Base-by-base conservation (phyloP, 768 basidiomycete genomes). In the Brasilioporus rufonigricans region DNA sequence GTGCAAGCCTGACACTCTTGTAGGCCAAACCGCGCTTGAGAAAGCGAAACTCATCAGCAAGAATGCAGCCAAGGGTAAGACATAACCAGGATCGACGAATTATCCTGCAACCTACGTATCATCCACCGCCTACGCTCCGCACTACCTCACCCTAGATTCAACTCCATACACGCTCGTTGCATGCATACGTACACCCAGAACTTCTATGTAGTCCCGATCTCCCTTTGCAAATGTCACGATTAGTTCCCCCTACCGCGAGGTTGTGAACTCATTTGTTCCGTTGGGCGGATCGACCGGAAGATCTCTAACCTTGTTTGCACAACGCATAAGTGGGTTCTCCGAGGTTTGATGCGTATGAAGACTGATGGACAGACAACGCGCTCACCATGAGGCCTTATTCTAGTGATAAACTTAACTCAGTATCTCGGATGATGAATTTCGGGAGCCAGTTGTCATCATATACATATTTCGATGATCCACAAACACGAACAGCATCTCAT, bases 21-120 rank as follows among this genome's bases (percentile, higher is more conserved):
- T 61, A 91, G 90, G 89, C 84, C 79, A 83, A 65, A 82, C 83
- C 38, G 87, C 92, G 40, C 87, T 97, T 61, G 94, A 95, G 73
- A 95, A 94, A 75, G 93, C 93, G 47, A 91, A 91, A 73, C 79
- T 97, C 61, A 91, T 96, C 74, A 86, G 89, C 75, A 97, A 95
- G 79, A 85, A 80, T 14, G 77, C 89, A 19, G 67, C 76, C 35
- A 91, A 85, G 73, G 83, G 86, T 45, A 90, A 79, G 74, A 80
- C 85, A 36, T 90, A 76, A 65, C 49, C 48, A 33, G 49, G 29
- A 49, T 54, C 19, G 41, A 38, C 45, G 19, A 19, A 19, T 50
- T 38, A 40, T 44, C 35, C 35, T 21, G 12, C 21, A 35, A 23
- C 47, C 35, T 31, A 26, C 47, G 35, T 35, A 23, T 23, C 57